Evolutionary conservation across 345 rosid species (phyloP).

Genomic region (Eucalyptus shirleyi): DNA sequence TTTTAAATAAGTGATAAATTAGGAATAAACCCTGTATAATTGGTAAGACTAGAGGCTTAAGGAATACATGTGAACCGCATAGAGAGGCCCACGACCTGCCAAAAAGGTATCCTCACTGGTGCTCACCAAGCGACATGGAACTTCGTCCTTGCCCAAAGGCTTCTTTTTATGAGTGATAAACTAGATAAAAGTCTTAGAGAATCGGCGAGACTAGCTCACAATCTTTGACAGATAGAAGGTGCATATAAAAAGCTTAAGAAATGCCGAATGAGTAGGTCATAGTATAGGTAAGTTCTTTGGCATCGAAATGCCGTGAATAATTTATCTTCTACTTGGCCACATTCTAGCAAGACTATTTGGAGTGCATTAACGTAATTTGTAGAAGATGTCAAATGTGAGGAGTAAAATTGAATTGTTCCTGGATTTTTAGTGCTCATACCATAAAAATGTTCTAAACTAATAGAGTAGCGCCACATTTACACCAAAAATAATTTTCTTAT

Average conservation of each 20-base stretch:
- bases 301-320: background rate
- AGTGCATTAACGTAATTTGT: background rate
- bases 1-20: background rate
- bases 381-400: background rate
- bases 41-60: background rate
- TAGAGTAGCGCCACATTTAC: background rate
- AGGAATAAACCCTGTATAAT: background rate
- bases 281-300: background rate
- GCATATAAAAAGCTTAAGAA: background rate
- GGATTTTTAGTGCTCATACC: background rate
- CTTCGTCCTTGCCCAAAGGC: background rate
- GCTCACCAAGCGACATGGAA: background rate
- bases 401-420: background rate
- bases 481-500: background rate
- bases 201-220: background rate
- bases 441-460: background rate
- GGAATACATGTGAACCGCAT: background rate
- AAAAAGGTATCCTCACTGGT: background rate
- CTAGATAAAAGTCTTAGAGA: background rate
- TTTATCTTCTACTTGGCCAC: background rate
- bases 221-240: background rate
- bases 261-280: background rate
- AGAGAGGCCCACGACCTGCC: background rate
- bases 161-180: background rate
- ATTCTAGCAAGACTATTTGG: background rate